Percentiles rank a stretch among this genome's conserved stretches.
Conservation (phyloP, 805 yeast genomes). For the Myxozyma lipomycoides region DNA sequence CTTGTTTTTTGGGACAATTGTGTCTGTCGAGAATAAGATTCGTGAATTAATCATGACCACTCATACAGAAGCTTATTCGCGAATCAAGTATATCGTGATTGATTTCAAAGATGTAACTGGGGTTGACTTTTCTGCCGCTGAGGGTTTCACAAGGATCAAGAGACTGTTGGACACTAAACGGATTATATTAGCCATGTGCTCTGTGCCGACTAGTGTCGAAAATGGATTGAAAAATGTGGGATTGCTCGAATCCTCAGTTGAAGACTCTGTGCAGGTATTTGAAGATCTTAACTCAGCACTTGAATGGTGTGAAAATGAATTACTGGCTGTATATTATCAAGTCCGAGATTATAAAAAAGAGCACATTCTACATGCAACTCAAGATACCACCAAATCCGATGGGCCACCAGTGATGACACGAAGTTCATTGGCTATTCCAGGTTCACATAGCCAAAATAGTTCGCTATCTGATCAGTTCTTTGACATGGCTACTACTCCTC, state of each 20-base stretch:
- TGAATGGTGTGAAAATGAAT: conserved; percentile 96
- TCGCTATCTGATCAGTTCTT: background rate
- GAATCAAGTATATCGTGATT: conserved; percentile 68
- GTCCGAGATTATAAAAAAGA: conserved; percentile 33
- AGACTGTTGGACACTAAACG: conserved; percentile 66
- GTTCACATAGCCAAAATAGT: background rate
- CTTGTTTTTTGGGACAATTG: conserved; percentile 91
- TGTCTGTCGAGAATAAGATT: conserved; percentile 77
- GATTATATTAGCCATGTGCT: conserved; percentile 71
- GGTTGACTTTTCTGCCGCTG: conserved; percentile 93
- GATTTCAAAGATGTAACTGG: conserved; percentile 78
- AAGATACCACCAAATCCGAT: background rate
- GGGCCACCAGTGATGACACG: background rate
- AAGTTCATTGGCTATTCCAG: background rate
- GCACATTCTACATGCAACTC: conserved; percentile 1
- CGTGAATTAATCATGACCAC: conserved; percentile 53
- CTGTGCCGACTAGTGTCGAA: conserved; percentile 64
- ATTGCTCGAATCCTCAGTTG: conserved; percentile 52
- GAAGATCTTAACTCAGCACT: conserved; percentile 78
- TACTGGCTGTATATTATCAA: conserved; percentile 58
- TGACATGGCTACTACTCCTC: conserved; percentile 9
- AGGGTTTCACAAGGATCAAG: conserved; percentile 83
- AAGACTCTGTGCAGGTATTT: conserved; percentile 55
- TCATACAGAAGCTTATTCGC: conserved; percentile 44
- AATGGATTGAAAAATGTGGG: conserved; percentile 80